Conservation (phyloP, 768 basidiomycete species). For the Myochromella boudieri region DNA sequence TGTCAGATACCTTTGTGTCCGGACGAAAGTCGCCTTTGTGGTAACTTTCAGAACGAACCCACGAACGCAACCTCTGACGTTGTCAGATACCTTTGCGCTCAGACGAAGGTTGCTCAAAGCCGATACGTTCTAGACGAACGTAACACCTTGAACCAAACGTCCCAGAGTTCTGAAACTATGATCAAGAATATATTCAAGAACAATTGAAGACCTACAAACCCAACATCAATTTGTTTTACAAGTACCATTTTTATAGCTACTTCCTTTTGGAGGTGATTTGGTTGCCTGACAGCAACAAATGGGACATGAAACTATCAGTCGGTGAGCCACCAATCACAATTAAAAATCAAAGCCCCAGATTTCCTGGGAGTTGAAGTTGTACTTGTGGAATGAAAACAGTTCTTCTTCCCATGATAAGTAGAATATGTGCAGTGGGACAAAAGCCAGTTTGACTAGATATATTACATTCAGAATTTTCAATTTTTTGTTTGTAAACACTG, state of each 20-base stretch:
- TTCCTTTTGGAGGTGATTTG: slow-evolving; percentile 9
- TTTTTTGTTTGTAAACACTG: no score
- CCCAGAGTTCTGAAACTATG: slow-evolving; percentile 13
- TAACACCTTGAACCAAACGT: slow-evolving; percentile 15
- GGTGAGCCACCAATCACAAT: not conserved
- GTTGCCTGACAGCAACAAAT: slow-evolving; percentile 16
- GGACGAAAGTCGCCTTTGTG: no score
- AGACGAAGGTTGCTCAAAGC: no score
- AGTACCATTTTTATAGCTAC: slow-evolving; percentile 23
- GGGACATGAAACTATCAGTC: slow-evolving; percentile 20
- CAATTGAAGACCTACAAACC: slow-evolving; percentile 11
- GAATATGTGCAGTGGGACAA: no score
- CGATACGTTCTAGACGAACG: no score
- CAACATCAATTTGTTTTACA: slow-evolving; percentile 22
- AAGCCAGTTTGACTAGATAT: no score
- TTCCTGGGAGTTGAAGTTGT: slow-evolving; percentile 18
- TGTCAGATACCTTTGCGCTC: no score
- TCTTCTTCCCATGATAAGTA: slow-evolving; percentile 36
- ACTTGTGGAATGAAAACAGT: slow-evolving; percentile 27
- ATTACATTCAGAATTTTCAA: no score
- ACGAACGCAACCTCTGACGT: no score
- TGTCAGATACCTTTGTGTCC: no score
- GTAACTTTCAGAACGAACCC: no score
- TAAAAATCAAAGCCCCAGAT: slow-evolving; percentile 9
- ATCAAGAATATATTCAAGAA: not conserved